phyloP scores from a whole-genome alignment of 352 stramenopile species.

The Globisporangium spiculum region DNA sequence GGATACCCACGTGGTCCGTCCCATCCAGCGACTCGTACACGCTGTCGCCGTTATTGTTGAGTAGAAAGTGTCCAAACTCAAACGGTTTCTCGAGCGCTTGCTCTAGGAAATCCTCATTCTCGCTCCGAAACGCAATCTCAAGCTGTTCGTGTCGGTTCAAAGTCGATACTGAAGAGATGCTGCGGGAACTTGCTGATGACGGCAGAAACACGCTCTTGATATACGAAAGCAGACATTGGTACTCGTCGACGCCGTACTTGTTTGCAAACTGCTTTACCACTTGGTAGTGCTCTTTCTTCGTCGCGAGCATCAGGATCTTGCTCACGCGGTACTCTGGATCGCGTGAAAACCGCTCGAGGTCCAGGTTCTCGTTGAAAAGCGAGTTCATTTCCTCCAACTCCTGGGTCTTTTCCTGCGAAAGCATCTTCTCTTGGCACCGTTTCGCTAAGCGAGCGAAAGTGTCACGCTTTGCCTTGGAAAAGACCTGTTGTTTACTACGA shows the following conservation, averaged over 20 bases:
- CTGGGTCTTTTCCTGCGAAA: slow-evolving; percentile 52
- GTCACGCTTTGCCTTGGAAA: neutral
- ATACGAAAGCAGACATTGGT: slow-evolving; percentile 59
- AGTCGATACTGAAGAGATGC: neutral
- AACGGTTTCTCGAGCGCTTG: slow-evolving; percentile 54
- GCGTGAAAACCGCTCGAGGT: slow-evolving; percentile 49
- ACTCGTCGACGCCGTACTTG: slow-evolving; percentile 72
- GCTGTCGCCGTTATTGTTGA: slow-evolving; percentile 25
- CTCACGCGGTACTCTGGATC: slow-evolving; percentile 48
- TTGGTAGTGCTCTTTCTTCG: slow-evolving; percentile 43
- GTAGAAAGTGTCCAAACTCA: slow-evolving; percentile 55
- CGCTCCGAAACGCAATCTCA: slow-evolving; percentile 58
- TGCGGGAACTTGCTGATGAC: neutral
- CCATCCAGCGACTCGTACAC: slow-evolving; percentile 61
- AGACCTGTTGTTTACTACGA: neutral
- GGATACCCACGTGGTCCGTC: slow-evolving; percentile 65
- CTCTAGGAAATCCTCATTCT: slow-evolving; percentile 55
- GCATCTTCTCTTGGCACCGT: slow-evolving; percentile 42
- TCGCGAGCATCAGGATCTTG: slow-evolving; percentile 51
- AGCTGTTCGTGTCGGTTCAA: slow-evolving; percentile 54
- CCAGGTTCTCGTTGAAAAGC: slow-evolving; percentile 59
- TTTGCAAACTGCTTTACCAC: slow-evolving; percentile 50
- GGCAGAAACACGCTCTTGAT: slow-evolving; percentile 48
- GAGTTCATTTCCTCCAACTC: slow-evolving; percentile 61
- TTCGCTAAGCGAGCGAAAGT: slow-evolving; percentile 36